Conservation (phyloP, 2,329 filamentous ascomycete species). For the Paracorniculantispora psalliotae region DNA sequence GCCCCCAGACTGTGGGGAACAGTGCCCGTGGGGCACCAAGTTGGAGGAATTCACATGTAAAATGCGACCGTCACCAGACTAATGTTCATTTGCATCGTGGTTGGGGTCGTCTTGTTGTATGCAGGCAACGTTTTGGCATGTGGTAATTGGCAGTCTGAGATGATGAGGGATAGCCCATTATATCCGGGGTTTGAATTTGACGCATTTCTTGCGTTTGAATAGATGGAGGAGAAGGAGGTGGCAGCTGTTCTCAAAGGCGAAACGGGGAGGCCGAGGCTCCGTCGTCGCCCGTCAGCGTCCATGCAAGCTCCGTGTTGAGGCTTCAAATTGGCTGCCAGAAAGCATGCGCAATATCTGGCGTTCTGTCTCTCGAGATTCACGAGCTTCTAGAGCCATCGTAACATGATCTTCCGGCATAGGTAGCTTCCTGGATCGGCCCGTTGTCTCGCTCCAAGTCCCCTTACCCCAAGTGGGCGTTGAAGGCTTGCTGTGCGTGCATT, state of each 20-base stretch:
- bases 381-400: background rate
- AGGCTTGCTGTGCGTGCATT: background rate
- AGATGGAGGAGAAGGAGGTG: background rate
- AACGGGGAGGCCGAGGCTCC: constrained; percentile 8
- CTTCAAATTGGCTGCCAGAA: background rate
- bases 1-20: constrained; percentile 1
- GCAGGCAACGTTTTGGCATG: background rate
- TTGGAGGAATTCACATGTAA: constrained; percentile 8
- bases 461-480: background rate
- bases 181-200: background rate
- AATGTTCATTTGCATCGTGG: background rate
- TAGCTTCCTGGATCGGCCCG: constrained; percentile 11
- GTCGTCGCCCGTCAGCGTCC: background rate
- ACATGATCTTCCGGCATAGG: background rate
- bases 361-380: background rate
- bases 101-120: background rate
- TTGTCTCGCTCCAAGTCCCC: constrained; percentile 6
- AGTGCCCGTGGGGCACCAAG: background rate
- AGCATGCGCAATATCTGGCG: background rate
- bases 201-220: background rate
- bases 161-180: background rate
- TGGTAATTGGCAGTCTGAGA: background rate
- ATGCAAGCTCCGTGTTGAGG: background rate
- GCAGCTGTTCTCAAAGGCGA: background rate
- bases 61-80: background rate